These are phyloP conservation scores for Penicillium sp. DNA, from an alignment of 2,329 filamentous ascomycete genomes.

Conservation along the genomic window DNA sequence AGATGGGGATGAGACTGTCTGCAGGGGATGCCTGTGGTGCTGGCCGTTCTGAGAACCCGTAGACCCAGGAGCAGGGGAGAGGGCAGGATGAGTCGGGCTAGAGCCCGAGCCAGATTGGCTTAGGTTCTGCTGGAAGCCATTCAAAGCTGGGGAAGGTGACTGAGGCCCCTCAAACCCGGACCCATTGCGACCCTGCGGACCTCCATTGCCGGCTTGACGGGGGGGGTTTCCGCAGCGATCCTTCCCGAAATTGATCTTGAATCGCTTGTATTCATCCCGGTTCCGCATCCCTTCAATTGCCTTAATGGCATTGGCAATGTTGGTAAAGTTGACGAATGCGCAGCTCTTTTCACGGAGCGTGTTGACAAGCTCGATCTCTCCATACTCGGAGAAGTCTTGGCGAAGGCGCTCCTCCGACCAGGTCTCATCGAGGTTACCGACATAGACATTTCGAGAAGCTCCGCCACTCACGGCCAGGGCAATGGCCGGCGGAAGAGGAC, in stretches of 20 bases:
- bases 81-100: slow-evolving; percentile 50
- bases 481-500: slow-evolving; percentile 88
- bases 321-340: slow-evolving; percentile 98
- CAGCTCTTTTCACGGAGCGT: slow-evolving; percentile 96
- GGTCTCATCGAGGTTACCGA: slow-evolving; percentile 91
- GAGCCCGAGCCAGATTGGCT: slow-evolving; percentile 50
- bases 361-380: slow-evolving; percentile 96
- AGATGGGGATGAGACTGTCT: slow-evolving; percentile 51
- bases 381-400: slow-evolving; percentile 94
- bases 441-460: slow-evolving; percentile 95
- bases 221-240: slow-evolving; percentile 95
- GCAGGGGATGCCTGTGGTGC: slow-evolving; percentile 52
- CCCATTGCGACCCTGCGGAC: slow-evolving; percentile 59
- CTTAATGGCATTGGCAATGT: slow-evolving; percentile 99
- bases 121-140: slow-evolving; percentile 49
- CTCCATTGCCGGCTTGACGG: slow-evolving; percentile 61
- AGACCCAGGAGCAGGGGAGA: slow-evolving; percentile 47
- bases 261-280: slow-evolving; percentile 91
- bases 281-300: slow-evolving; percentile 92
- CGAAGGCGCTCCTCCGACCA: slow-evolving; percentile 94
- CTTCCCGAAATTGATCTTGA: slow-evolving; percentile 99
- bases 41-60: slow-evolving; percentile 49
- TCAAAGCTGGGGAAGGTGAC: slow-evolving; percentile 48
- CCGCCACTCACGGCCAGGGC: slow-evolving; percentile 91
- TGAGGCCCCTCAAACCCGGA: slow-evolving; percentile 44